A percentile compares a stretch with the other conserved stretches of the same genome.
Conservation (phyloP, 176 grass and related monocot genomes). For the Lolium rigidum region DNA sequence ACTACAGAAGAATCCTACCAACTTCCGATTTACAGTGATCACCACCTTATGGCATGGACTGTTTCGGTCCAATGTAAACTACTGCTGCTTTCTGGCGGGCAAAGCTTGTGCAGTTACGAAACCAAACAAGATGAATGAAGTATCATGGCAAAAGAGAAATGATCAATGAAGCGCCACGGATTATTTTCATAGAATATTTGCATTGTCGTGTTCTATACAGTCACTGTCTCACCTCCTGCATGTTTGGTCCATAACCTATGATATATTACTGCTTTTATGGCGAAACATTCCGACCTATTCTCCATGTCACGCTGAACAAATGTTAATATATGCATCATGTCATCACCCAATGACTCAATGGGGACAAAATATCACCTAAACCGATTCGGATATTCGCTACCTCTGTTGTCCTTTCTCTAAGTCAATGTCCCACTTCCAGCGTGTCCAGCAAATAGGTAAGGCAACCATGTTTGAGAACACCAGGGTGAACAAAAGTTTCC, state of each 20-base stretch:
- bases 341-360: conserved; percentile 28
- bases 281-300: background rate
- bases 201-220: background rate
- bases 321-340: background rate
- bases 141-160: too few relatives aligned
- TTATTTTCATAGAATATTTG: background rate
- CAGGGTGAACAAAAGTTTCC: conserved; percentile 9
- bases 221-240: conserved; percentile 35
- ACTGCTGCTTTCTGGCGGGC: background rate
- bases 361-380: conserved; percentile 29
- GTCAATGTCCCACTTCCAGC: conserved; percentile 11
- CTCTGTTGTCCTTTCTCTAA: background rate
- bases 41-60: conserved; percentile 8
- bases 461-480: conserved; percentile 19
- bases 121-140: too few relatives aligned
- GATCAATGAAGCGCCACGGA: too few relatives aligned
- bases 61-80: conserved; percentile 3
- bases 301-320: conserved; percentile 9
- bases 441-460: conserved; percentile 19
- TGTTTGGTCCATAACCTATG: conserved; percentile 27
- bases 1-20: conserved; percentile 30
- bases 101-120: background rate
- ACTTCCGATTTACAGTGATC: conserved; percentile 46
- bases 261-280: background rate
- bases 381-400: conserved; percentile 16